Evolutionary conservation across 768 basidiomycete genomes (phyloP).

Genomic region (Sarcomyxa edulis): DNA sequence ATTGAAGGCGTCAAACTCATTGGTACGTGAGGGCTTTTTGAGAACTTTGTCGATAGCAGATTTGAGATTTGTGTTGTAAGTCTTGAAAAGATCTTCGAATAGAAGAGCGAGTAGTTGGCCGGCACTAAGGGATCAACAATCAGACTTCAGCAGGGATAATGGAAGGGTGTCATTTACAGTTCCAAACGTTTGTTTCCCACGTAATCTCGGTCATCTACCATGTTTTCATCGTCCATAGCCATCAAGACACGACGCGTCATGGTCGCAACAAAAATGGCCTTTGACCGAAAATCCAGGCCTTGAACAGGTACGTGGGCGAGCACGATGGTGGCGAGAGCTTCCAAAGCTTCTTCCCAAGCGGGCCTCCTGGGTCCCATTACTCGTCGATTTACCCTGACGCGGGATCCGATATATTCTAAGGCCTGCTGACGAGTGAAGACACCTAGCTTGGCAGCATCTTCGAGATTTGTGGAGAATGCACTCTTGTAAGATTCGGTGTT

Average conservation of each 20-base stretch:
- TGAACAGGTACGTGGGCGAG: constrained; percentile 93
- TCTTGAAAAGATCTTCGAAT: constrained; percentile 98
- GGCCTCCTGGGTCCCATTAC: constrained; percentile 80
- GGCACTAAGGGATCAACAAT: constrained; percentile 48
- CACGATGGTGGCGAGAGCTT: constrained; percentile 95
- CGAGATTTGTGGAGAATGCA: constrained; percentile 85
- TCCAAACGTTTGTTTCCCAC: constrained; percentile 99
- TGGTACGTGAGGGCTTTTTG: constrained; percentile 92
- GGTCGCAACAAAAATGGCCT: constrained; percentile 95
- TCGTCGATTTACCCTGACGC: constrained; percentile 83
- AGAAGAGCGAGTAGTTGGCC: constrained; percentile 93
- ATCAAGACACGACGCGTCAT: constrained; percentile 96
- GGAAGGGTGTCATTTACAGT: constrained; percentile 54
- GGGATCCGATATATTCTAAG: constrained; percentile 89
- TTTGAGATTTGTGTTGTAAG: constrained; percentile 94
- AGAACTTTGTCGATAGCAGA: constrained; percentile 94
- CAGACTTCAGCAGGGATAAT: constrained; percentile 6
- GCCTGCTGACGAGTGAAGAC: constrained; percentile 93
- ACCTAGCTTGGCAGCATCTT: constrained; percentile 89
- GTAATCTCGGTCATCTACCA: constrained; percentile 98
- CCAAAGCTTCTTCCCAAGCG: constrained; percentile 90
- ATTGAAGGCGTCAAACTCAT: constrained; percentile 91
- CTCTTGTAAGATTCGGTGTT: constrained; percentile 84
- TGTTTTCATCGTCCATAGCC: constrained; percentile 94
- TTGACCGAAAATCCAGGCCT: constrained; percentile 84